A percentile compares a stretch with the other conserved stretches of the same genome.
Conservation (phyloP, 2,329 filamentous ascomycete genomes). For the Colletotrichum euphorbiae region DNA sequence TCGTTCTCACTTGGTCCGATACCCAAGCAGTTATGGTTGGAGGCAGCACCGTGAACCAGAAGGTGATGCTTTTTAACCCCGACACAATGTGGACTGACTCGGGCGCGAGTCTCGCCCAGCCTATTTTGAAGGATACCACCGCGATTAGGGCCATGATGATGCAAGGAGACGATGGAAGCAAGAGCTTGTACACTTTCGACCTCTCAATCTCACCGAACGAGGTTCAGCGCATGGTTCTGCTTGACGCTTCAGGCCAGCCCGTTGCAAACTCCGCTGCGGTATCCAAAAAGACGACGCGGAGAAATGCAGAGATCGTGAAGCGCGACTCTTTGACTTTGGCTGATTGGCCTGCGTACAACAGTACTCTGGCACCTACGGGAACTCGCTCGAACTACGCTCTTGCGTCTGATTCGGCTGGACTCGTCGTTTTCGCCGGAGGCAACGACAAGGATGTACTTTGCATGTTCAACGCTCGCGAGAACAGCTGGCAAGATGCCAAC, state of each 20-base stretch:
- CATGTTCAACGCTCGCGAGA: slow-evolving; percentile 81
- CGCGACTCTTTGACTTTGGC: slow-evolving; percentile 64
- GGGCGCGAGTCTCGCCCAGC: slow-evolving; percentile 70
- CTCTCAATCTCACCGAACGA: slow-evolving; percentile 78
- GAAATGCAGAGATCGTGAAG: slow-evolving; percentile 22
- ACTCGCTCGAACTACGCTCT: slow-evolving; percentile 78
- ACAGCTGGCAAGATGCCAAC: slow-evolving; percentile 82
- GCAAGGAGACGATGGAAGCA: slow-evolving; percentile 80
- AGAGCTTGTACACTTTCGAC: slow-evolving; percentile 83
- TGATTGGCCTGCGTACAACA: slow-evolving; percentile 84
- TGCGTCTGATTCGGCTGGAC: slow-evolving; percentile 72
- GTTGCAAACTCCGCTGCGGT: slow-evolving; percentile 60
- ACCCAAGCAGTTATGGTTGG: slow-evolving; percentile 80
- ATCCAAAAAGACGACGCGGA: slow-evolving; percentile 31
- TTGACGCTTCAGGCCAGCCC: slow-evolving; percentile 68
- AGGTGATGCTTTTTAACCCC: slow-evolving; percentile 79
- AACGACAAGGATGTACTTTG: slow-evolving; percentile 73
- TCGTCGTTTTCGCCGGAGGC: slow-evolving; percentile 70
- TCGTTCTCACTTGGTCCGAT: slow-evolving; percentile 80
- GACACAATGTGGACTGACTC: slow-evolving; percentile 74
- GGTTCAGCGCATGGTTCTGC: slow-evolving; percentile 76
- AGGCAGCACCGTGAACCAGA: slow-evolving; percentile 72
- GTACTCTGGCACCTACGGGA: slow-evolving; percentile 73
- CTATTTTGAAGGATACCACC: slow-evolving; percentile 68
- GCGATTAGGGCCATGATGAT: slow-evolving; percentile 73